Conservation (phyloP, 208 protist genomes). For the Vickermania ingenoplastis region DNA sequence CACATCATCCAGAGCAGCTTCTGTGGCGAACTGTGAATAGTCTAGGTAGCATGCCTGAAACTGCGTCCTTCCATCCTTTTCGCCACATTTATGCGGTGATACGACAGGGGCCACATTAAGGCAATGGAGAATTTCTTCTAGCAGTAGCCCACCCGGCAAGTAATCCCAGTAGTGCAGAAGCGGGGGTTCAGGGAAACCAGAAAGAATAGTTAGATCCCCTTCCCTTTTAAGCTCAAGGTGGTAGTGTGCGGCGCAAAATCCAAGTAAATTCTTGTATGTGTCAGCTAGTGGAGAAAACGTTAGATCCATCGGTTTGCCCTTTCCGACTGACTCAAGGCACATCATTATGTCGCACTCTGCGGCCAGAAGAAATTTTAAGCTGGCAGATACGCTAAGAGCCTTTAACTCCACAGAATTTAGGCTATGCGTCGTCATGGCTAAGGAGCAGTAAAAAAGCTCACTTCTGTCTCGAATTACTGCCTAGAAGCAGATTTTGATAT, state of each 20-base stretch:
- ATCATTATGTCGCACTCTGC: constrained; percentile 73
- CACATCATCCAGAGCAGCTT: constrained; percentile 50
- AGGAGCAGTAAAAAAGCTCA: too few species aligned
- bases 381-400: constrained; percentile 62
- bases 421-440: constrained; percentile 19
- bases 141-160: constrained; percentile 58
- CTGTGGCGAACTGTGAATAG: constrained; percentile 58
- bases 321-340: constrained; percentile 47
- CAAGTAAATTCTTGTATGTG: constrained; percentile 65
- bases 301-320: constrained; percentile 32
- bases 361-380: constrained; percentile 61
- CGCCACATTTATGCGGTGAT: not conserved
- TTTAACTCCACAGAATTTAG: constrained; percentile 69
- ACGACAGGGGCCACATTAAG: constrained; percentile 27
- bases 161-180: constrained; percentile 79
- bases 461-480: too few species aligned
- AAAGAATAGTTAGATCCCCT: constrained; percentile 37
- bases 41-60: constrained; percentile 70
- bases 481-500: too few species aligned
- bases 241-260: constrained; percentile 61
- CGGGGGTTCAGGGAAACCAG: constrained; percentile 52
- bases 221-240: constrained; percentile 33
- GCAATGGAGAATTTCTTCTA: constrained; percentile 56
- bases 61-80: not conserved
- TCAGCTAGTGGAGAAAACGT: constrained; percentile 48